A percentile compares a stretch with the other conserved stretches of the same genome.
Evolutionary conservation across 2,329 filamentous ascomycete species (phyloP).

Genomic region (Botrytis hyacinthi): DNA sequence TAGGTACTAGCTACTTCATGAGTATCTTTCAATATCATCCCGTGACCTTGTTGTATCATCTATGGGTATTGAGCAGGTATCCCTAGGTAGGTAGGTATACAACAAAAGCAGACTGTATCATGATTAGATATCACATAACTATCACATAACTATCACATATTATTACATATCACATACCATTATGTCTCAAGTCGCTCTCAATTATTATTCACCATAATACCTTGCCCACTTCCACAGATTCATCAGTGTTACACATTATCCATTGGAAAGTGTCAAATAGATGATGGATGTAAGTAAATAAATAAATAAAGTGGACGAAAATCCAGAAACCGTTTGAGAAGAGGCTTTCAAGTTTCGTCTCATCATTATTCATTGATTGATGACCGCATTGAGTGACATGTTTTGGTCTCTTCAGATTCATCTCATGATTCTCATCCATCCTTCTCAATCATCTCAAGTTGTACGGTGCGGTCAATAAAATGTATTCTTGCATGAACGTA

Average conservation of each 20-base stretch:
- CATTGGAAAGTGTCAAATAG: neutral
- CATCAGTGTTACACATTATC: neutral
- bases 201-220: neutral
- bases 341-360: neutral
- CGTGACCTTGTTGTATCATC: no score
- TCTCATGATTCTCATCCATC: slow-evolving; percentile 7
- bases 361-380: slow-evolving; percentile 3
- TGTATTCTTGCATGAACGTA: neutral
- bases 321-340: neutral
- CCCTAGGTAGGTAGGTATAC: no score
- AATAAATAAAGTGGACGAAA: no score
- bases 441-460: neutral
- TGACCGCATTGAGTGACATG: neutral
- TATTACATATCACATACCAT: no score
- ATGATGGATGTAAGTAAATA: neutral
- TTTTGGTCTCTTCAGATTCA: no score
- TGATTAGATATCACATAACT: no score
- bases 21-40: no score
- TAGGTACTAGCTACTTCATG: no score
- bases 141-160: no score
- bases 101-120: no score
- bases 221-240: neutral
- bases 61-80: no score
- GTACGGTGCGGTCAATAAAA: neutral
- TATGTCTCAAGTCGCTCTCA: no score